A percentile compares a stretch with the other conserved stretches of the same genome.
phyloP scores from a whole-genome alignment of 2,329 filamentous ascomycete genomes.

The Hypoxylon sp. region DNA sequence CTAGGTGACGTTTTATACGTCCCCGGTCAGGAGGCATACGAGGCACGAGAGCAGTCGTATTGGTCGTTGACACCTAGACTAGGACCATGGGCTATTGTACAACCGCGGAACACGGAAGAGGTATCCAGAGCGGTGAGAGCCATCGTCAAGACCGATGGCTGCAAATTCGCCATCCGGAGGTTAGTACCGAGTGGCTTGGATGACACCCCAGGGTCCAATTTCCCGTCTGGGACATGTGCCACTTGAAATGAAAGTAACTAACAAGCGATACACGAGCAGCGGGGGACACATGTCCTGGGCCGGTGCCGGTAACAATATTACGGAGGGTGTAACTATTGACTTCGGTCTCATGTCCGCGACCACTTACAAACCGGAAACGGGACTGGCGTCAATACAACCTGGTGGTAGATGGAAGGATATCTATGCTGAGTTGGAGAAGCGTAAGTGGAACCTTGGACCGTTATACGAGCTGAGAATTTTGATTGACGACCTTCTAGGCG shows the following conservation, averaged over 20 bases:
- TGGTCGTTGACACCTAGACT: conserved; percentile 24
- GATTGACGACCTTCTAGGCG: conserved; percentile 5
- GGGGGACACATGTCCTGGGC: conserved; percentile 29
- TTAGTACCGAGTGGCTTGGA: conserved; percentile 8
- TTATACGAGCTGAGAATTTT: not conserved
- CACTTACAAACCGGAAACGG: conserved; percentile 11
- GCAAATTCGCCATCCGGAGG: conserved; percentile 14
- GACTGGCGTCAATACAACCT: conserved; percentile 12
- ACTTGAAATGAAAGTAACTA: conserved; percentile 13
- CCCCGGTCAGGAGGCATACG: conserved; percentile 18
- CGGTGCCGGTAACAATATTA: conserved; percentile 27
- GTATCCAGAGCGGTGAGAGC: conserved; percentile 32
- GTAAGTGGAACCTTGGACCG: conserved; percentile 2
- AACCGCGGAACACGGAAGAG: conserved; percentile 32
- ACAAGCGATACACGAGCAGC: not conserved
- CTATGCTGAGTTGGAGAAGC: conserved; percentile 16
- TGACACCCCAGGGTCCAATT: conserved; percentile 14
- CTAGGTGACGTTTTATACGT: conserved; percentile 13
- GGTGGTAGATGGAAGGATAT: conserved; percentile 20
- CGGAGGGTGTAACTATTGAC: conserved; percentile 31
- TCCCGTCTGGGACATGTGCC: conserved; percentile 12
- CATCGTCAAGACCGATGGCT: conserved; percentile 10
- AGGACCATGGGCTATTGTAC: conserved; percentile 32
- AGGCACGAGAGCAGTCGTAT: conserved; percentile 19
- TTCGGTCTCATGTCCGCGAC: conserved; percentile 19